Conservation (phyloP, 768 basidiomycete genomes). For the Lentinula guzmanii region DNA sequence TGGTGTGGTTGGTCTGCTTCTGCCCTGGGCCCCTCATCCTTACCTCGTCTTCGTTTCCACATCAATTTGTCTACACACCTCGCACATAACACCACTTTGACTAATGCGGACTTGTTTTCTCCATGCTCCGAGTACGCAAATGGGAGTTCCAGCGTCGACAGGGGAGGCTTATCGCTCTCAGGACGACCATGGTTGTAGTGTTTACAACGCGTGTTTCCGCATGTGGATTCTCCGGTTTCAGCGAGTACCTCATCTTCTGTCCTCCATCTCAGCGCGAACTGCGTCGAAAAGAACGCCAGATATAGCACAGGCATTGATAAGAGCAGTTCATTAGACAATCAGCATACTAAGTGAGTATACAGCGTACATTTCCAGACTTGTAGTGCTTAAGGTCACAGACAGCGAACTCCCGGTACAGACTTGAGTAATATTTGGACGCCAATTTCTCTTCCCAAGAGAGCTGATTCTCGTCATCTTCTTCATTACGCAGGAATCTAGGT, state of each 20-base stretch:
- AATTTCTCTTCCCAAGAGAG: constrained; percentile 79
- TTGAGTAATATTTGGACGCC: constrained; percentile 84
- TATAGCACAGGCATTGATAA: background rate
- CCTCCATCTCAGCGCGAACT: constrained; percentile 93
- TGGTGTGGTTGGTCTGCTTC: constrained; percentile 9
- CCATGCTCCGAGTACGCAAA: constrained; percentile 85
- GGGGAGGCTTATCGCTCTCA: constrained; percentile 20
- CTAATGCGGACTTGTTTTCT: constrained; percentile 70
- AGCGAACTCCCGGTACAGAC: constrained; percentile 87
- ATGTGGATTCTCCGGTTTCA: constrained; percentile 81
- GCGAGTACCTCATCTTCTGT: constrained; percentile 87
- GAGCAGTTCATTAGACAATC: background rate
- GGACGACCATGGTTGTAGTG: constrained; percentile 37
- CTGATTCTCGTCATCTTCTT: constrained; percentile 37
- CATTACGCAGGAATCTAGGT: constrained; percentile 68
- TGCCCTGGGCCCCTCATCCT: constrained; percentile 20
- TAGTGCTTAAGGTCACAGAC: constrained; percentile 94
- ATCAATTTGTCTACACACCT: constrained; percentile 79
- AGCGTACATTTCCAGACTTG: constrained; percentile 79
- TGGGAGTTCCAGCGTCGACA: constrained; percentile 83
- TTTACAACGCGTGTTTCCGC: constrained; percentile 83
- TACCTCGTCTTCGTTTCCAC: constrained; percentile 77
- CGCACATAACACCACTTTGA: constrained; percentile 84
- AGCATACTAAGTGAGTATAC: background rate
- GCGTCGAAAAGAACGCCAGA: background rate